phyloP scores from a whole-genome alignment of 1,139 yeast genomes.

The Yamadazyma epiphylla region DNA sequence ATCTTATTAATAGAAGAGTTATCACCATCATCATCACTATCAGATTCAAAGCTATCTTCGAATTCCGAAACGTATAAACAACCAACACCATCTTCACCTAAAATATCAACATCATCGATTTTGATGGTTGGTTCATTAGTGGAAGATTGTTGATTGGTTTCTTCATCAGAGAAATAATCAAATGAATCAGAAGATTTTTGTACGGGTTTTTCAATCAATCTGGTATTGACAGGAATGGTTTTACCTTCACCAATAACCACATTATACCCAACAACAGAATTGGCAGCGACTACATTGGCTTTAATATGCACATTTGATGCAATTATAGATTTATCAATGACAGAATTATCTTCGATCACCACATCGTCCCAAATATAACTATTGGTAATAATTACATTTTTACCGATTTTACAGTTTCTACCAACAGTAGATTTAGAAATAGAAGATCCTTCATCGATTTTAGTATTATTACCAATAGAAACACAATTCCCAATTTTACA shows the following conservation, averaged over 20 bases:
- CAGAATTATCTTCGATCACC: conserved; percentile 60
- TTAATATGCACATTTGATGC: conserved; percentile 63
- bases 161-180: conserved; percentile 24
- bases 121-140: conserved; percentile 3
- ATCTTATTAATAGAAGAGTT: conserved; percentile 16
- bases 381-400: conserved; percentile 63
- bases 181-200: conserved; percentile 23
- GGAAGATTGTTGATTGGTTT: conserved; percentile 16
- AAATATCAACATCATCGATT: conserved; percentile 34
- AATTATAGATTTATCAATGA: conserved; percentile 59
- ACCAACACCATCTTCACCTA: conserved; percentile 62
- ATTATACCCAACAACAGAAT: conserved; percentile 75
- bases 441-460: conserved; percentile 55
- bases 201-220: conserved; percentile 49
- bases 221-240: conserved; percentile 44
- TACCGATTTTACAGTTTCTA: conserved; percentile 78
- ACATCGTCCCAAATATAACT: conserved; percentile 88
- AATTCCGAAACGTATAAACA: conserved; percentile 52
- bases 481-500: conserved; percentile 76
- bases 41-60: conserved; percentile 33
- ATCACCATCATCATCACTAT: conserved; percentile 39
- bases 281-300: conserved; percentile 53
- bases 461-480: conserved; percentile 72
- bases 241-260: conserved; percentile 59
- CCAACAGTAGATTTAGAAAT: conserved; percentile 77